Base-by-base conservation (phyloP, 2,329 filamentous ascomycete genomes). In the Xylaria sp. region DNA sequence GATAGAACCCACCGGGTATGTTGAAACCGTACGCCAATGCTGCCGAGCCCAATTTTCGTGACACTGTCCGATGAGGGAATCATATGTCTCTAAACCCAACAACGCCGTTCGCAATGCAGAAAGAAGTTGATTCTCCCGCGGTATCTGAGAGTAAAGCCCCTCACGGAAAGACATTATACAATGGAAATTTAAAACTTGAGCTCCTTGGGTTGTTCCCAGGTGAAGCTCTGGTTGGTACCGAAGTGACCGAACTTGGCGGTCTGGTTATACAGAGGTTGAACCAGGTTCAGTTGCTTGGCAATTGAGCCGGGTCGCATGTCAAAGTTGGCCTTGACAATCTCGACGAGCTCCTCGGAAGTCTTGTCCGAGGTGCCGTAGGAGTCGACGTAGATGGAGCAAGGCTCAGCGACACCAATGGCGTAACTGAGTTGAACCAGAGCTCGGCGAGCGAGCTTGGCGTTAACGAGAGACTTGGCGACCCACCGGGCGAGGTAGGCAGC, bases 241-340 rank as follows among this genome's bases (percentile, higher is more conserved):
- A 99, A 99, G 90, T 99, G 96, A 78, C 96, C 96, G 87, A 98
- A 98, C 93, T 98, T 98, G 85, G 96, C 96, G 68, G 96, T 99
- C 88, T 95, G 89, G 89, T 90, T 90, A 91, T 99, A 99, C 88
- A 98, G 98, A 81, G 96, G 96, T 85, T 94, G 94, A 84, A 90
- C 92, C 75, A 99, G 89, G 86, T 96, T 92, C 75, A 99, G 92
- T 86, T 98, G 94, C 87, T 94, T 94, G 85, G 98, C 96, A 79
- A 99, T 98, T 83, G 98, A 94, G 91, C 96, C 96, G 68, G 96
- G 96, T 80, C 96, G 91, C 83, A 99, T 90, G 86, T 99, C 94
- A 81, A 99, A 99, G 92, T 99, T 98, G 81, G 91, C 88, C 79
- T 89, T 89, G 86, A 99, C 94, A 84, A 99, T 98, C 82, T 94